Percentiles rank a stretch among this genome's conserved stretches.
These are phyloP conservation scores for Globisporangium heterothallicum DNA, from an alignment of 352 stramenopile genomes.

Conservation along the genomic window DNA sequence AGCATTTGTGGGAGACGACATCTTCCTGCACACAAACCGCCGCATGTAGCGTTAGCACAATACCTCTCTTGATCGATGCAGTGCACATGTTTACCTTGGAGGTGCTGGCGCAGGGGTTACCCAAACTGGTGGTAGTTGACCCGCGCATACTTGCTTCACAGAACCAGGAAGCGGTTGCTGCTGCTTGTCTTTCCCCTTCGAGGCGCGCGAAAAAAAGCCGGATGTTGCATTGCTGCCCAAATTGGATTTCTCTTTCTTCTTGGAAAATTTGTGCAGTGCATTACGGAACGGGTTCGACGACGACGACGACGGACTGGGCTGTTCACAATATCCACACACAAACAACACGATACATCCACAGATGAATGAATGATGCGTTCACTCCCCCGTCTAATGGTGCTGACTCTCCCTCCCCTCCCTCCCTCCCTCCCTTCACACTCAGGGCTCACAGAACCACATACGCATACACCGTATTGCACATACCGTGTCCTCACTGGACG, in stretches of 20 bases:
- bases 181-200: conserved; percentile 25
- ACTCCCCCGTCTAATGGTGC: no score
- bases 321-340: no score
- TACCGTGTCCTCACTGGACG: conserved; percentile 7
- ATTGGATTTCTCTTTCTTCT: conserved; percentile 68
- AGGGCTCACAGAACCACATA: not conserved
- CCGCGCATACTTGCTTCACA: conserved; percentile 67
- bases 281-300: conserved; percentile 73
- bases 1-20: conserved; percentile 21
- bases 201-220: conserved; percentile 60
- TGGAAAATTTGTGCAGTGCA: conserved; percentile 75
- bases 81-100: no score
- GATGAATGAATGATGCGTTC: not conserved
- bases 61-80: no score
- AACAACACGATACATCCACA: not conserved
- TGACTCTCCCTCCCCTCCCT: no score
- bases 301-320: conserved; percentile 30
- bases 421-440: not conserved
- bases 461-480: not conserved
- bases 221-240: conserved; percentile 42
- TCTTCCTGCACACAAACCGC: conserved; percentile 20
- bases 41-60: not conserved
- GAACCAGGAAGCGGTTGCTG: conserved; percentile 56
- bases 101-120: conserved; percentile 53
- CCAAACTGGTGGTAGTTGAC: conserved; percentile 74